Evolutionary conservation across 306 rosid species (phyloP).

Genomic region (Sesbania bispinosa): DNA sequence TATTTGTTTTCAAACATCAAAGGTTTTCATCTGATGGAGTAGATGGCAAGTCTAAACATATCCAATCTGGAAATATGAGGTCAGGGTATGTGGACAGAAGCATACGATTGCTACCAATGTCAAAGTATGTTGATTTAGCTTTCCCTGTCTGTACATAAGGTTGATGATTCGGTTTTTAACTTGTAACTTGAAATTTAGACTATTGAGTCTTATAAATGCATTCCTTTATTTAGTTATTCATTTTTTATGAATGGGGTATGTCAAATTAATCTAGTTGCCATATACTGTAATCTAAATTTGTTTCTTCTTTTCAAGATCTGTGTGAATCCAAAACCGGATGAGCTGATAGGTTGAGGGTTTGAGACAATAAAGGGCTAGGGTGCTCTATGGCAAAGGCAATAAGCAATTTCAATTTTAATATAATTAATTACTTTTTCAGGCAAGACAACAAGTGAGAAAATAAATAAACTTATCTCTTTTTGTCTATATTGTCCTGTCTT

Average conservation of each 20-base stretch:
- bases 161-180: conserved; percentile 4
- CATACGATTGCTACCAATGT: conserved; percentile 28
- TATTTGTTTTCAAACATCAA: conserved; percentile 52
- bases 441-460: not conserved
- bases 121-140: too few relatives aligned
- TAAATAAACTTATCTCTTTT: not conserved
- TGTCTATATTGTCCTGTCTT: not conserved
- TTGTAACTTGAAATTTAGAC: not conserved
- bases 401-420: too few relatives aligned
- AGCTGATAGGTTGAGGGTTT: not conserved
- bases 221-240: not conserved
- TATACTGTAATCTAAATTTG: not conserved
- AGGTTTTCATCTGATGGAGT: conserved; percentile 44
- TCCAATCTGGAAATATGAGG: conserved; percentile 34
- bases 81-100: conserved; percentile 35
- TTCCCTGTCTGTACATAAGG: not conserved
- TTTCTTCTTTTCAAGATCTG: not conserved
- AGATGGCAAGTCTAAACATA: conserved; percentile 37
- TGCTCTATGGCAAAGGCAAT: too few relatives aligned
- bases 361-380: not conserved
- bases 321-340: not conserved
- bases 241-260: not conserved
- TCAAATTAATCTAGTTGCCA: not conserved
- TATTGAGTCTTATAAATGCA: not conserved
- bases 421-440: too few relatives aligned